Conservation (phyloP, 495 filamentous ascomycete species). For the Hypoxylon crocopeplum region DNA sequence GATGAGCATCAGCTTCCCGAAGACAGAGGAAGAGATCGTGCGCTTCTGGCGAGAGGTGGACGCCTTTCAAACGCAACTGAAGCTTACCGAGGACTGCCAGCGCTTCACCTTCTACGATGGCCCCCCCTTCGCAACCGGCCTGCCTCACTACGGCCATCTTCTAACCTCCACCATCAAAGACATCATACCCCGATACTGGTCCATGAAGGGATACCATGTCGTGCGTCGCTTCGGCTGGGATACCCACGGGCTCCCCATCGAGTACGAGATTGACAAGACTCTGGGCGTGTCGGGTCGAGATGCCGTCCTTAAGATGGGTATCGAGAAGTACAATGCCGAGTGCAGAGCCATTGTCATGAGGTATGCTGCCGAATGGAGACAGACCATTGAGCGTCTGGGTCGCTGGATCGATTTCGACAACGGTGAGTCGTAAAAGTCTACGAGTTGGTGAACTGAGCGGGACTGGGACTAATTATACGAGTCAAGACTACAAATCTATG, state of each 20-base stretch:
- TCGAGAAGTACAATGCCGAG: conserved; percentile 91
- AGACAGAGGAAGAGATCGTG: conserved; percentile 28
- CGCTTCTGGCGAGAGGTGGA: conserved; percentile 40
- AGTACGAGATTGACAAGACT: conserved; percentile 99
- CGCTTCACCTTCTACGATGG: conserved; percentile 87
- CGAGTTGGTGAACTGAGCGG: background rate
- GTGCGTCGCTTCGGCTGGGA: conserved; percentile 78
- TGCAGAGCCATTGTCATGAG: conserved; percentile 95
- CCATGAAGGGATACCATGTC: conserved; percentile 94
- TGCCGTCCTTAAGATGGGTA: conserved; percentile 84
- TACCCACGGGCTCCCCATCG: conserved; percentile 94
- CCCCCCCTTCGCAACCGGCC: conserved; percentile 66
- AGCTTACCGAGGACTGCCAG: conserved; percentile 63
- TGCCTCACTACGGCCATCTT: conserved; percentile 96
- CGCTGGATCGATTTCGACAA: conserved; percentile 99
- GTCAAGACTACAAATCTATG: conserved; percentile 69
- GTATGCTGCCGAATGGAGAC: conserved; percentile 86
- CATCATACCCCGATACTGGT: conserved; percentile 96
- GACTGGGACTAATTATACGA: background rate
- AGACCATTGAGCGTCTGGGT: conserved; percentile 87
- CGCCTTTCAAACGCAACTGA: conserved; percentile 59
- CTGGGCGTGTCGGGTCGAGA: conserved; percentile 87
- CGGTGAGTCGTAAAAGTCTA: conserved; percentile 17
- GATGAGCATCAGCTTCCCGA: conserved; percentile 34
- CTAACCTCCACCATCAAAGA: conserved; percentile 98